These are phyloP conservation scores for Thelonectria olida DNA, from an alignment of 2,329 filamentous ascomycete genomes.

Conservation along the genomic window DNA sequence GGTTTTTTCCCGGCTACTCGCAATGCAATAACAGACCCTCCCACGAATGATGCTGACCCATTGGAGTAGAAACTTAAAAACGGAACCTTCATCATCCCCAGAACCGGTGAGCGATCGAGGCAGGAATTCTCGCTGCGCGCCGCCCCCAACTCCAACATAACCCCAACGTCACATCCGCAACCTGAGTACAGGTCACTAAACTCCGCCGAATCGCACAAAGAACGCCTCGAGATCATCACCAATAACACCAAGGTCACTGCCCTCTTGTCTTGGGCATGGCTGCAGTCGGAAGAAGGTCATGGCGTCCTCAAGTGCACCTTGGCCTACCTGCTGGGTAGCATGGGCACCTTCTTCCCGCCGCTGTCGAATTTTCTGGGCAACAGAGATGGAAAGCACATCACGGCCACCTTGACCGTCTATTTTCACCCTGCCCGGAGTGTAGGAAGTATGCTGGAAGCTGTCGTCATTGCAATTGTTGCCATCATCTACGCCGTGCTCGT, in stretches of 20 bases:
- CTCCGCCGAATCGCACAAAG: conserved; percentile 44
- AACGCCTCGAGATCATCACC: conserved; percentile 45
- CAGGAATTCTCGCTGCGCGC: conserved; percentile 81
- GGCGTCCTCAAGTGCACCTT: conserved; percentile 91
- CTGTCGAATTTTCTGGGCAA: conserved; percentile 79
- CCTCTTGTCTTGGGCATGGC: conserved; percentile 62
- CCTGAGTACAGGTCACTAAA: conserved; percentile 27
- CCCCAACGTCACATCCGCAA: conserved; percentile 8
- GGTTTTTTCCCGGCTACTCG: neutral
- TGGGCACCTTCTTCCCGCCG: conserved; percentile 83
- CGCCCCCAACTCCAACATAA: conserved; percentile 43
- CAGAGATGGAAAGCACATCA: conserved; percentile 92
- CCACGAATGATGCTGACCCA: conserved; percentile 22
- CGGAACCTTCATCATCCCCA: conserved; percentile 86
- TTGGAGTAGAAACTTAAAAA: conserved; percentile 74
- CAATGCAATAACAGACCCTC: too few relatives aligned
- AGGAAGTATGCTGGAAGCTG: conserved; percentile 90
- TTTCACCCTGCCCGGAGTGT: conserved; percentile 89
- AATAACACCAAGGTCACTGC: conserved; percentile 51
- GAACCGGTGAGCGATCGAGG: conserved; percentile 84
- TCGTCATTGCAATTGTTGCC: conserved; percentile 78
- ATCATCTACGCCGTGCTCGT: conserved; percentile 77
- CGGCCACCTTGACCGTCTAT: conserved; percentile 93
- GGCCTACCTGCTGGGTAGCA: conserved; percentile 85
- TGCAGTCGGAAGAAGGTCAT: conserved; percentile 76